These are phyloP conservation scores for Fraxinus americana DNA, from an alignment of 257 asterid species.

Conservation along the genomic window DNA sequence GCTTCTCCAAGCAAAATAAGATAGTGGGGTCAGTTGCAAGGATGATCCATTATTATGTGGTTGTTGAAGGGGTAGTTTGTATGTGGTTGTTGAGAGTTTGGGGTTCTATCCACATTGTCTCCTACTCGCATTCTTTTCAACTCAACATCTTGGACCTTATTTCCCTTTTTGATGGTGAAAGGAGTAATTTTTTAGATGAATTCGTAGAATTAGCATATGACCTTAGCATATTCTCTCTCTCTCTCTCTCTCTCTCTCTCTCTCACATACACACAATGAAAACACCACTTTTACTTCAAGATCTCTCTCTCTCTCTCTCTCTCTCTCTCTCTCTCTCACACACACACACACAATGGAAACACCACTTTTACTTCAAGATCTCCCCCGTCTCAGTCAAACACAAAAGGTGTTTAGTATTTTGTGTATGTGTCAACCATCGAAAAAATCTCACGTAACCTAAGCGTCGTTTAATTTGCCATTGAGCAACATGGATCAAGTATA, in stretches of 20 bases:
- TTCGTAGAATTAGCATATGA: neutral
- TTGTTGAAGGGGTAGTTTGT: slow-evolving; percentile 21
- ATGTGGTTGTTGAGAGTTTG: slow-evolving; percentile 29
- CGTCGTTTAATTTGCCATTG: no score
- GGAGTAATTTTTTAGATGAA: neutral
- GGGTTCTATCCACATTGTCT: slow-evolving; percentile 20
- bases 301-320: slow-evolving; percentile 18
- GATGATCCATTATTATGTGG: slow-evolving; percentile 26
- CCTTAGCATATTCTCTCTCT: slow-evolving; percentile 11
- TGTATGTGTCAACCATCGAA: no score
- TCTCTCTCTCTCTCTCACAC: neutral
- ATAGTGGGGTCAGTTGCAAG: slow-evolving; percentile 22
- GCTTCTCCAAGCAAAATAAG: slow-evolving; percentile 10
- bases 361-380: no score
- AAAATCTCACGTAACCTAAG: no score
- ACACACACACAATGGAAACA: neutral
- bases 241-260: neutral
- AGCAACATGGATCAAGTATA: no score
- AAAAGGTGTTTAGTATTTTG: no score
- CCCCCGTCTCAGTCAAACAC: no score
- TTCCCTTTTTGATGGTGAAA: neutral
- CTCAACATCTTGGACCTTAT: no score
- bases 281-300: no score
- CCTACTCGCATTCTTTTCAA: neutral
- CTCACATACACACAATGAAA: no score